A percentile compares a stretch with the other conserved stretches of the same genome.
phyloP scores from a whole-genome alignment of 1,284 basidiomycete genomes.

The Chalciporus piperatoides region DNA sequence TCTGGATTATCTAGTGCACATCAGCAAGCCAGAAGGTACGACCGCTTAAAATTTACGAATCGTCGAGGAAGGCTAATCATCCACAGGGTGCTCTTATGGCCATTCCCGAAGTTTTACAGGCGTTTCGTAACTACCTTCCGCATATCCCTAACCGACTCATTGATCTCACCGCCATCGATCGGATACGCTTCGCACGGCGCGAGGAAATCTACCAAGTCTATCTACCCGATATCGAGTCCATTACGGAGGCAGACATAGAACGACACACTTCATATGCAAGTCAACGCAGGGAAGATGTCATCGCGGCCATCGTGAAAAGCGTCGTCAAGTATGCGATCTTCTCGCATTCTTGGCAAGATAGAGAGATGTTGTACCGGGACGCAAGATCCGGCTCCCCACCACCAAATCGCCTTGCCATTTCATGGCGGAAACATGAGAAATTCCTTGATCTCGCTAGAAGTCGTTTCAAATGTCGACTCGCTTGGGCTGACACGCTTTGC shows the following conservation, averaged over 20 bases:
- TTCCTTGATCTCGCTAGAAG: constrained; percentile 12
- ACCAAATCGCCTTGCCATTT: too few species aligned
- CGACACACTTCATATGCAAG: constrained; percentile 25
- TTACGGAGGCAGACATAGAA: constrained; percentile 21
- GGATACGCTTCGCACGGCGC: neutral
- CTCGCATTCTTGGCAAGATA: constrained; percentile 15
- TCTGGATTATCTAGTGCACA: too few species aligned
- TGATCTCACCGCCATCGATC: constrained; percentile 8
- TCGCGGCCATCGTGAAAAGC: constrained; percentile 20
- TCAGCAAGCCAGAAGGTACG: too few species aligned
- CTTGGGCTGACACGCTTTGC: constrained; percentile 20
- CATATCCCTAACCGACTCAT: constrained; percentile 15
- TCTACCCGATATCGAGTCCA: constrained; percentile 10
- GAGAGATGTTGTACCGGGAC: neutral
- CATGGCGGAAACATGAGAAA: constrained; percentile 15
- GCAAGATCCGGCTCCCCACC: too few species aligned
- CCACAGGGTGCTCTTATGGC: neutral
- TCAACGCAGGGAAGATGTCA: constrained; percentile 23
- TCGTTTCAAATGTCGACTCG: constrained; percentile 18
- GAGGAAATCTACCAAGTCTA: constrained; percentile 6
- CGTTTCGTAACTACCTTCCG: constrained; percentile 9
- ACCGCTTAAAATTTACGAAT: too few species aligned
- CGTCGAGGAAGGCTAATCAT: too few species aligned
- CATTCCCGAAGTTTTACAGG: constrained; percentile 13
- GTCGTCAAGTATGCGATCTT: constrained; percentile 21